These are phyloP conservation scores for Sungouiella blattae DNA, from an alignment of 805 yeast genomes.

Conservation along the genomic window DNA sequence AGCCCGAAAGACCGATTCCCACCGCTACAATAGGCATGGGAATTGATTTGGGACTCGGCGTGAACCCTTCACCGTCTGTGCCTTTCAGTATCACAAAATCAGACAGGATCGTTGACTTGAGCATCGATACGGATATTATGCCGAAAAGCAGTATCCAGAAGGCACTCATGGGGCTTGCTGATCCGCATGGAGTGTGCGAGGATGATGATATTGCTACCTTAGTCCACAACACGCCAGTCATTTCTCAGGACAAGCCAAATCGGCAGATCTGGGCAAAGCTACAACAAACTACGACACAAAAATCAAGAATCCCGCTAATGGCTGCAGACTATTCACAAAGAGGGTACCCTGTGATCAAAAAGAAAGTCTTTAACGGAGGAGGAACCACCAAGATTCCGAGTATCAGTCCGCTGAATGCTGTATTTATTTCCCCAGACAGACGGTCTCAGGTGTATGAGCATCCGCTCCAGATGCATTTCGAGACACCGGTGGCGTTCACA, in stretches of 20 bases:
- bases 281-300: background rate
- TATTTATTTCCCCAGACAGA: constrained; percentile 21
- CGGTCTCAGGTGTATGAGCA: constrained; percentile 1
- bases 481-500: too few relatives aligned
- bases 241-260: background rate
- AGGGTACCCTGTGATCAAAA: constrained; percentile 24
- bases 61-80: constrained; percentile 22
- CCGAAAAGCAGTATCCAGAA: constrained; percentile 6
- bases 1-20: background rate
- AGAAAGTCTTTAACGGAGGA: constrained; percentile 9
- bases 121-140: constrained; percentile 4
- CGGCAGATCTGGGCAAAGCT: too few relatives aligned
- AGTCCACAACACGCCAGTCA: constrained; percentile 2
- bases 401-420: constrained; percentile 28
- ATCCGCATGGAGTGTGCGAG: background rate
- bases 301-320: constrained; percentile 26
- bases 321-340: constrained; percentile 15
- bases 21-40: constrained; percentile 21
- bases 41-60: constrained; percentile 25
- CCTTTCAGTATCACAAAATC: constrained; percentile 32
- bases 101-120: constrained; percentile 26
- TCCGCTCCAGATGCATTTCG: too few relatives aligned
- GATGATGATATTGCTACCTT: constrained; percentile 7
- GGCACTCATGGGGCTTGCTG: constrained; percentile 6
- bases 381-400: constrained; percentile 23